These are phyloP conservation scores for Pisolithus thermaeus DNA, from an alignment of 1,284 basidiomycete genomes.

Conservation along the genomic window DNA sequence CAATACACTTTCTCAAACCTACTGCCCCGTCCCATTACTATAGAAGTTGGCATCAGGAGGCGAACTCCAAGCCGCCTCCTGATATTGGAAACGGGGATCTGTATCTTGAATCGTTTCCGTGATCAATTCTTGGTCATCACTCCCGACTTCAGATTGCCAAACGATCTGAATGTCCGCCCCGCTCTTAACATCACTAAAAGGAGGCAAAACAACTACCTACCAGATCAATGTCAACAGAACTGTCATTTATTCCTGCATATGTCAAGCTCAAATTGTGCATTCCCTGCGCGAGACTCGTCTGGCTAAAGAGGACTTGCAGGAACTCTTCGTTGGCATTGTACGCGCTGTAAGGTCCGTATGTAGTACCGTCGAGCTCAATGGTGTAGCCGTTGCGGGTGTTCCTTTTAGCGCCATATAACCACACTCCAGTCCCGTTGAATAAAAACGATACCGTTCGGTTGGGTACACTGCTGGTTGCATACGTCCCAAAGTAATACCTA, in stretches of 20 bases:
- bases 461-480: conserved; percentile 22
- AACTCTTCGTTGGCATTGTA: conserved; percentile 15
- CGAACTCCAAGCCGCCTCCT: conserved; percentile 19
- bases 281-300: conserved; percentile 20
- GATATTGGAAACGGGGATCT: conserved; percentile 27
- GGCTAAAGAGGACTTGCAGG: conserved; percentile 26
- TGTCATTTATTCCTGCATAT: conserved; percentile 20
- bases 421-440: conserved; percentile 34
- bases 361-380: conserved; percentile 26
- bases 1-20: neutral
- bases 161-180: conserved; percentile 14
- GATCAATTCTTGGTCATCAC: conserved; percentile 11
- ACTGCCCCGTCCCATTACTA: conserved; percentile 30
- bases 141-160: conserved; percentile 28
- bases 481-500: conserved; percentile 30
- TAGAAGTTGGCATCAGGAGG: conserved; percentile 19
- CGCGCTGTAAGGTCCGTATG: conserved; percentile 8
- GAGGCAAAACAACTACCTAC: conserved; percentile 10
- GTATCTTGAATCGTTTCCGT: conserved; percentile 20
- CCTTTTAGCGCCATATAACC: conserved; percentile 30
- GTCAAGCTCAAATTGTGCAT: conserved; percentile 24
- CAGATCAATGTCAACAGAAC: conserved; percentile 30
- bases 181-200: neutral
- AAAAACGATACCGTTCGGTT: conserved; percentile 22
- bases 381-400: conserved; percentile 28